Evolutionary conservation across 805 yeast species (phyloP).

Genomic region (Metschnikowia arizonensis): DNA sequence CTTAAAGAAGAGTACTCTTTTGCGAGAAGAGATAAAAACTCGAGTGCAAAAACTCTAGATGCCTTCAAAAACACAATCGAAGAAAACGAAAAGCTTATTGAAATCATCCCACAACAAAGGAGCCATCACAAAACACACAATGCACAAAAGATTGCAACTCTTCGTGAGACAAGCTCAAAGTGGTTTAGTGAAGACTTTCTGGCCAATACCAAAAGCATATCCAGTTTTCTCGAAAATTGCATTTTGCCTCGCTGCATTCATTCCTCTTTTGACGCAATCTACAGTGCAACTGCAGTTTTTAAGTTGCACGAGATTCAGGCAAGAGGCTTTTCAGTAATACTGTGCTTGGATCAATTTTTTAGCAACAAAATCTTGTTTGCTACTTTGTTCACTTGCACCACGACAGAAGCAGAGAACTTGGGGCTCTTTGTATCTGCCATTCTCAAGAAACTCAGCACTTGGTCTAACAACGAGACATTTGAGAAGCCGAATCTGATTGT

Average conservation of each 20-base stretch:
- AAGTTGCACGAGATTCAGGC: constrained; percentile 39
- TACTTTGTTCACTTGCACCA: constrained; percentile 65
- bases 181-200: constrained; percentile 39
- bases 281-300: constrained; percentile 56
- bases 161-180: constrained; percentile 22
- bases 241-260: constrained; percentile 71
- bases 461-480: constrained; percentile 36
- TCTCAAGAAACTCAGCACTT: constrained; percentile 44
- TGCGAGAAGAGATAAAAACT: constrained; percentile 24
- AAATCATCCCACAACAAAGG: constrained; percentile 36
- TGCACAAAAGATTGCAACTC: constrained; percentile 24
- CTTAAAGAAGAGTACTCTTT: constrained; percentile 32
- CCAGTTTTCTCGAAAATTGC: constrained; percentile 55
- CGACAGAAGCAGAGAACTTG: constrained; percentile 74
- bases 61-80: constrained; percentile 23
- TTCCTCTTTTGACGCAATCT: constrained; percentile 81
- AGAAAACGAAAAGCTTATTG: constrained; percentile 24
- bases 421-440: constrained; percentile 68
- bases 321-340: constrained; percentile 35
- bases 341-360: constrained; percentile 46
- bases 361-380: constrained; percentile 46
- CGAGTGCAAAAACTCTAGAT: constrained; percentile 17
- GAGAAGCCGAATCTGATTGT: neutral
- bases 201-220: constrained; percentile 5
- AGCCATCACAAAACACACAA: constrained; percentile 43